Evolutionary conservation across 140 eudicot species (phyloP), one percentile per base, ranked within the genome.

Genomic region (Erigeron philadelphicus): DNA sequence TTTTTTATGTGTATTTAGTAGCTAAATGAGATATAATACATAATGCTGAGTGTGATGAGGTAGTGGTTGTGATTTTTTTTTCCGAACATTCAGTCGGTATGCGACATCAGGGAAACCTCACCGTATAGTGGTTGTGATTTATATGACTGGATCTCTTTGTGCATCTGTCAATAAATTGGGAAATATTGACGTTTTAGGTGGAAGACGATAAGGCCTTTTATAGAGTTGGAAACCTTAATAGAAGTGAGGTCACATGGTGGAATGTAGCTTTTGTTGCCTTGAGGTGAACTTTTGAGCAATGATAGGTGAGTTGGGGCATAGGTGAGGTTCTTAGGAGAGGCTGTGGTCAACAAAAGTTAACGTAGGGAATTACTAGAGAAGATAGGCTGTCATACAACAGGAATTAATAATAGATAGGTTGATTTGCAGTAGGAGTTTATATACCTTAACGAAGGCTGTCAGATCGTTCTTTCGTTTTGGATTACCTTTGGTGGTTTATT

Each of bases 401-500:
- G 35, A 25, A 3, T 2, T 3, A 3, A 25, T 25, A 2, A 1
- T 25, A 25, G 0, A 25, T 31, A 31, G 38, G 38, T 31, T 31
- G 38, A 31, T 31, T 31, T 31, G 38, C 38, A 31, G 38, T 31
- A 31, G 38, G 38, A 31, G 74, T 15, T 49, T 17, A 48, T 35
- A 19, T 72, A n/a, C n/a, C n/a, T n/a, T n/a, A n/a, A n/a, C n/a
- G n/a, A n/a, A n/a, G n/a, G n/a, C n/a, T n/a, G n/a, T n/a, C n/a
- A n/a, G n/a, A n/a, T n/a, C n/a, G n/a, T n/a, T n/a, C n/a, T n/a
- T n/a, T n/a, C n/a, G n/a, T n/a, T n/a, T n/a, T n/a, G n/a, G n/a
- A n/a, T n/a, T 48, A 72, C 21, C 23, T 61, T 48, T 46, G 45
- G 23, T 71, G 59, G 59, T 45, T 59, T 43, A 45, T 47, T 25